Percentiles rank a stretch among this genome's conserved stretches.
Conservation (phyloP, 768 basidiomycete genomes). For the Suillus paluster region DNA sequence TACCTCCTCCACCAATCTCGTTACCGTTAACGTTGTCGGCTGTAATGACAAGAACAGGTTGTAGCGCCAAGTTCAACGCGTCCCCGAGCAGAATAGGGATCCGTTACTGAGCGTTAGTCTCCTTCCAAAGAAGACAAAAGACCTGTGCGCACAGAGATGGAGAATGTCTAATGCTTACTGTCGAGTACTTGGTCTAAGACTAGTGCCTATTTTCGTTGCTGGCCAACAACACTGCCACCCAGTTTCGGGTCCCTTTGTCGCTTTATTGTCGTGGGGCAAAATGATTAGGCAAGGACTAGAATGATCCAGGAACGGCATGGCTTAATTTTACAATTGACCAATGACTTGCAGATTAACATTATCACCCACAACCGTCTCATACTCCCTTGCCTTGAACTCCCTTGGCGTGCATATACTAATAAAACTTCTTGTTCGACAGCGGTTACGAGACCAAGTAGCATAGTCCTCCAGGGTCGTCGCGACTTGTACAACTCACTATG, state of each 20-base stretch:
- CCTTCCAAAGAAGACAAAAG: neutral
- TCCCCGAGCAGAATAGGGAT: neutral
- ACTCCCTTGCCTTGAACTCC: neutral
- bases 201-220: constrained; percentile 8
- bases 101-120: neutral
- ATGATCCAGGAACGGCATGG: too few relatives aligned
- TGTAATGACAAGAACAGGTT: neutral
- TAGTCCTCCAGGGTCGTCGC: neutral
- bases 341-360: neutral
- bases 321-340: neutral
- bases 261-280: neutral
- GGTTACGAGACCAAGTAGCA: neutral
- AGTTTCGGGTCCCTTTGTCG: neutral
- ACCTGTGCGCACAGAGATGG: neutral
- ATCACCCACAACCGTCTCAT: neutral
- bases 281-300: too few relatives aligned
- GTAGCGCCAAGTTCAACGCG: neutral
- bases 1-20: neutral
- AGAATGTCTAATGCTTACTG: neutral
- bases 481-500: neutral
- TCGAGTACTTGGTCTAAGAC: too few relatives aligned
- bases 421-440: too few relatives aligned
- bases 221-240: neutral
- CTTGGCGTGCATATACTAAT: too few relatives aligned
- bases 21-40: constrained; percentile 4